phyloP scores from a whole-genome alignment of 495 filamentous ascomycete species.

The Aspergillus hancockii region DNA sequence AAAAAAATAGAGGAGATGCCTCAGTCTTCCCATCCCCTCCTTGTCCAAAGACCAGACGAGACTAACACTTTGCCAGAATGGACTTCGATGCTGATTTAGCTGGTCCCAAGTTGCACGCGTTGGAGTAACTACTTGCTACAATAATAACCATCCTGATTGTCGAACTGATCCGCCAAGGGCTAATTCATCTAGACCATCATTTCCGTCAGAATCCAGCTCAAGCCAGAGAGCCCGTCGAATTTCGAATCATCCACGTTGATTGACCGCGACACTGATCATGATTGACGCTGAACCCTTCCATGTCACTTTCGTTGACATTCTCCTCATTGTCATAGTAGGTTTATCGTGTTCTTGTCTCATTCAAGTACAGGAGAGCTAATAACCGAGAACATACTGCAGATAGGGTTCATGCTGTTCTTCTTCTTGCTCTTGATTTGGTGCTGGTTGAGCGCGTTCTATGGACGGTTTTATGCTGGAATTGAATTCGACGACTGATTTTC shows the following conservation, averaged over 20 bases:
- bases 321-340: not conserved
- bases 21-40: no score
- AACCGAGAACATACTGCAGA: no score
- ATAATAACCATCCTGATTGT: not conserved
- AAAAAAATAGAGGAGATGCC: not conserved
- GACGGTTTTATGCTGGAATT: no score
- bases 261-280: not conserved
- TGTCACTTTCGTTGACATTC: not conserved
- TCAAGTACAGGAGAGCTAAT: no score
- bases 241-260: conserved; percentile 3
- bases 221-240: not conserved
- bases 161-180: not conserved
- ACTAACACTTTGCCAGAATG: no score
- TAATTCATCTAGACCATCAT: not conserved
- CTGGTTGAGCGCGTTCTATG: no score
- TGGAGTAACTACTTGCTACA: not conserved
- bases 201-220: not conserved
- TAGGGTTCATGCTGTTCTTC: no score
- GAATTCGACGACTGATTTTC: no score
- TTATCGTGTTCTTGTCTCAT: not conserved
- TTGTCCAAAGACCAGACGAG: no score
- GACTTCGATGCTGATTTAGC: no score
- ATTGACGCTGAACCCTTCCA: not conserved
- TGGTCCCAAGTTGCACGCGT: no score
- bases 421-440: no score